Conservation (phyloP, 2,329 filamentous ascomycete genomes). For the Cephalotrichum gorgonifer region DNA sequence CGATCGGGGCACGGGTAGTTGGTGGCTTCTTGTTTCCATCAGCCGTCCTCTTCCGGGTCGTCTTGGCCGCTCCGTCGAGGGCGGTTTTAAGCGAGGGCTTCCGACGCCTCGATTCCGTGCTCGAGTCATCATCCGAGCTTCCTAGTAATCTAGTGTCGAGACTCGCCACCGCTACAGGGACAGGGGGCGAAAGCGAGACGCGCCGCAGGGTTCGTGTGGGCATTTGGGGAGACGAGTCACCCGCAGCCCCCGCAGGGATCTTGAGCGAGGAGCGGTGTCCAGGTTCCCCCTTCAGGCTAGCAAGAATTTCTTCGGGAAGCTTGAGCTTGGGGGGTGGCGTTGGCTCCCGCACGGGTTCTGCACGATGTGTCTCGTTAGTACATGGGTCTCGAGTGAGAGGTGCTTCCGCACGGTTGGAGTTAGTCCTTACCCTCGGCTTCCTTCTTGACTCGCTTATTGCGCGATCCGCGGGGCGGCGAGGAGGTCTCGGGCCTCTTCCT, state of each 20-base stretch:
- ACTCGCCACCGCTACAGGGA: background rate
- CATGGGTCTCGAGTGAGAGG: background rate
- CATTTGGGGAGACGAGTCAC: background rate
- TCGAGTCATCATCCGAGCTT: background rate
- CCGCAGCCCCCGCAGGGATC: background rate
- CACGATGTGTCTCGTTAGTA: background rate
- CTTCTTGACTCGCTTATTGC: background rate
- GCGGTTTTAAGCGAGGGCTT: background rate
- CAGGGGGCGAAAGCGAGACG: background rate
- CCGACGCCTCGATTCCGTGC: background rate
- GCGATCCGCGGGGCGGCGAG: background rate
- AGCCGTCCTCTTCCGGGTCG: background rate
- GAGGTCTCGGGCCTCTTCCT: background rate
- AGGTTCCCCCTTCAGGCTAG: background rate
- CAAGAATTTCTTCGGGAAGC: background rate
- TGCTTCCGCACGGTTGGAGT: too few relatives aligned
- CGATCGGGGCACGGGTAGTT: background rate
- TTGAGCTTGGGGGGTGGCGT: background rate
- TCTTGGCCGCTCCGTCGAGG: background rate
- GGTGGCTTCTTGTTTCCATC: background rate
- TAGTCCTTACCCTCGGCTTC: background rate
- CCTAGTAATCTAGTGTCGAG: background rate
- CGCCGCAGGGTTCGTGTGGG: background rate
- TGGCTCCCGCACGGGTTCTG: conserved; percentile 3
- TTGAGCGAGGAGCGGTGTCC: background rate